Evolutionary conservation across 1,284 basidiomycete species (phyloP).

Genomic region (Stygiomarasmius scandens): DNA sequence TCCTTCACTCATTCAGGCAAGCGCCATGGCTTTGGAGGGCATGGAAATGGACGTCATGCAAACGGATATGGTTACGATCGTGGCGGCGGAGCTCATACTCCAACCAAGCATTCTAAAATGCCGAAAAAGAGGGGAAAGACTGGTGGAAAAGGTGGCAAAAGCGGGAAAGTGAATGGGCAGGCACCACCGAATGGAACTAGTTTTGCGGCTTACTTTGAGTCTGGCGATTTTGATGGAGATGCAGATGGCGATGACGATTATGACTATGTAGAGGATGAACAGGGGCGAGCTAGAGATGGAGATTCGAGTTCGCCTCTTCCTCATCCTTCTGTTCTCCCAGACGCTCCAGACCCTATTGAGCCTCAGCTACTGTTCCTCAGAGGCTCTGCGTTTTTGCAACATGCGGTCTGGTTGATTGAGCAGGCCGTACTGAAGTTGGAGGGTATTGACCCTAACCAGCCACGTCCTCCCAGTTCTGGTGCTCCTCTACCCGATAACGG

Average conservation of each 20-base stretch:
- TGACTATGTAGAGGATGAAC: not conserved
- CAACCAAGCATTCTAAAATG: slow-evolving; percentile 36
- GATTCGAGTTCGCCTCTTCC: slow-evolving; percentile 35
- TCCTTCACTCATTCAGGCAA: not conserved
- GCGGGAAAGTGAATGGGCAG: slow-evolving; percentile 51
- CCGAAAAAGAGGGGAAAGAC: slow-evolving; percentile 54
- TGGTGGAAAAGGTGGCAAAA: slow-evolving; percentile 25
- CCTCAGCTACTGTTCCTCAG: slow-evolving; percentile 80
- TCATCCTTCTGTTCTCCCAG: slow-evolving; percentile 69
- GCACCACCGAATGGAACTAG: slow-evolving; percentile 66
- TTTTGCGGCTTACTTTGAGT: slow-evolving; percentile 31
- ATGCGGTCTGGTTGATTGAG: slow-evolving; percentile 74
- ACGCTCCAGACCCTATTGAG: slow-evolving; percentile 81
- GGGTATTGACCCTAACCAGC: slow-evolving; percentile 53
- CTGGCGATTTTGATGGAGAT: slow-evolving; percentile 46
- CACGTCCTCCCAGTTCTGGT: not conserved
- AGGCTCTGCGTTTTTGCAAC: slow-evolving; percentile 76
- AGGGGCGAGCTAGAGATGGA: not conserved
- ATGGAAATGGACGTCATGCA: not conserved
- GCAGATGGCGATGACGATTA: slow-evolving; percentile 42
- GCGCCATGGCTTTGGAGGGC: slow-evolving; percentile 3
- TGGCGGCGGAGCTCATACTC: not conserved
- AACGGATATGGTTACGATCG: not conserved
- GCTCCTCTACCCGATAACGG: slow-evolving; percentile 44
- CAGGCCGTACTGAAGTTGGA: slow-evolving; percentile 68